Evolutionary conservation across 1,284 basidiomycete species (phyloP).

Genomic region (Rhodotorula sp.): DNA sequence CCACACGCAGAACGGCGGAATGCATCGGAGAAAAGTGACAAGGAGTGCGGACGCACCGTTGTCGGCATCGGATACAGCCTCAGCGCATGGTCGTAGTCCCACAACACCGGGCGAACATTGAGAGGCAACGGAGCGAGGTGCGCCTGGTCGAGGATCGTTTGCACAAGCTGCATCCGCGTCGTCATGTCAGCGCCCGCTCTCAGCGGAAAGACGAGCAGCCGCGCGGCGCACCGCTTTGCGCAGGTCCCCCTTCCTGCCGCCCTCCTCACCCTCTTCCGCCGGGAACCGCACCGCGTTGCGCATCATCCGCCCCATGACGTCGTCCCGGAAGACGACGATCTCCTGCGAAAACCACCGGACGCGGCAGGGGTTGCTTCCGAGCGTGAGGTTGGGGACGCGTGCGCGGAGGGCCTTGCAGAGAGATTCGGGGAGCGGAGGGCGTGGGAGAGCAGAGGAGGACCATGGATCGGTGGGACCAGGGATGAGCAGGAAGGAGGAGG

Average conservation of each 20-base stretch:
- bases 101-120: constrained; percentile 80
- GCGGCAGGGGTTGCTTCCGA: constrained; percentile 90
- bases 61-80: constrained; percentile 94
- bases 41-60: constrained; percentile 60
- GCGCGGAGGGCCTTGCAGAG: constrained; percentile 69
- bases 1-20: no score
- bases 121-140: constrained; percentile 84
- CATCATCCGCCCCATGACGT: constrained; percentile 90
- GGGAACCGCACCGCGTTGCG: constrained; percentile 79
- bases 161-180: constrained; percentile 68
- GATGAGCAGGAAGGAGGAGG: constrained; percentile 88
- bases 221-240: constrained; percentile 70
- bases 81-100: constrained; percentile 90
- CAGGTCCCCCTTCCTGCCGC: constrained; percentile 58
- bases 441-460: constrained; percentile 67
- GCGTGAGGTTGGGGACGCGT: constrained; percentile 73
- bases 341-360: constrained; percentile 96
- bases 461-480: constrained; percentile 89
- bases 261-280: constrained; percentile 69
- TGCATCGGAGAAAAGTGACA: background rate
- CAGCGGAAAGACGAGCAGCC: background rate
- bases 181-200: background rate
- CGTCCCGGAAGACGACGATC: constrained; percentile 90
- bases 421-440: constrained; percentile 72
- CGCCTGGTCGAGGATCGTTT: constrained; percentile 85